Base-by-base conservation (phyloP, 1,284 basidiomycete genomes). In the Macrocystidia cucumis region DNA sequence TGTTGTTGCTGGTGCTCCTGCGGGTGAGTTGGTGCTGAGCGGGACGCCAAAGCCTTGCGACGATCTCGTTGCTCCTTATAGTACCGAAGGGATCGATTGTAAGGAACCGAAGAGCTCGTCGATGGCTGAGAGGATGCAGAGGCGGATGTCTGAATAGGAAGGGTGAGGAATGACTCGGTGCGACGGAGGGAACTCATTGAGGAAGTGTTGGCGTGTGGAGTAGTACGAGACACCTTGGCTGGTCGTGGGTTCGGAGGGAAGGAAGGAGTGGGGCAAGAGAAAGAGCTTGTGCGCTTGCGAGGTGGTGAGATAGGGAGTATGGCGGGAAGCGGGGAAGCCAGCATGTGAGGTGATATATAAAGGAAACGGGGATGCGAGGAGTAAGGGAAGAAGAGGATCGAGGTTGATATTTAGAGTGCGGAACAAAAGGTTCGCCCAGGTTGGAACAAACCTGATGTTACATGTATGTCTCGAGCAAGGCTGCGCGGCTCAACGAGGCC, bases 61-160 rank as follows among this genome's bases (percentile, higher is more conserved):
- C 55, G 50, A 23, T 59, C 54, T 23, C 60, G 58, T 39, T 65
- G 65, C 39, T 63, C 64, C 35, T 60, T 61, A 53, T 62, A 60
- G 40, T 57, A 55, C 22, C 53, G 44, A 11, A 66, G 56, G 3
- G 60, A 49, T 34, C 59, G 58, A 35, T 47, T 43, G 32, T 60
- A 60, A 3, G 59, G 57, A 13, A 59, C 25, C 6, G 27, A 9
- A 13, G 20, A 17, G n/a, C 31, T 19, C 11, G 29, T 19, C 28
- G 29, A 23, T 12, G 19, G n/a, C 24, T 21, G 12, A 27, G 30
- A 17, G 17, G 39, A 34, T 12, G 34, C 22, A 8, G 38, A 28
- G 11, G 42, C 30, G 5, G 34, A 9, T 3, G 28, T 36, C 16
- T 5, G 25, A 9, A 38, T 12, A 22, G 37, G 16, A 14, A 47